Evolutionary conservation across 139 green algal species (phyloP).

Genomic region (Chloropicon primus): DNA sequence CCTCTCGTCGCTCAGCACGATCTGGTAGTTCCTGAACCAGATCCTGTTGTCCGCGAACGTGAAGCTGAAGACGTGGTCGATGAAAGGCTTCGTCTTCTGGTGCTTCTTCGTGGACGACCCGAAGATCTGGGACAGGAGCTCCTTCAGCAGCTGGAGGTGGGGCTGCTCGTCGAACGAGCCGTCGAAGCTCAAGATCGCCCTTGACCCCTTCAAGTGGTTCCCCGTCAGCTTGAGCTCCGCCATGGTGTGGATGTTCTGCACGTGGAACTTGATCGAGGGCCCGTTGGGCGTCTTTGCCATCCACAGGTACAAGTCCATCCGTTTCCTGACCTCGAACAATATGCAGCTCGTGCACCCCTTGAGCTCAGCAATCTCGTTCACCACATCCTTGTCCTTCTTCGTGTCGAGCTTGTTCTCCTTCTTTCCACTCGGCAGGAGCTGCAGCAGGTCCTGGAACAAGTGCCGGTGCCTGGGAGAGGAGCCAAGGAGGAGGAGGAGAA

Average conservation of each 20-base stretch:
- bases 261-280: slow-evolving; percentile 90
- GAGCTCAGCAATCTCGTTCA: slow-evolving; percentile 93
- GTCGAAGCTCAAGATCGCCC: slow-evolving; percentile 59
- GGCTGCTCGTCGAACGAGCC: background rate
- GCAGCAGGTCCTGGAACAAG: slow-evolving; percentile 78
- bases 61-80: slow-evolving; percentile 91
- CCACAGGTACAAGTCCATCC: slow-evolving; percentile 95
- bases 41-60: slow-evolving; percentile 65
- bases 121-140: slow-evolving; percentile 48
- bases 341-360: slow-evolving; percentile 76
- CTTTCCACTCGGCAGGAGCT: slow-evolving; percentile 87
- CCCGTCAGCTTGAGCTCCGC: slow-evolving; percentile 91
- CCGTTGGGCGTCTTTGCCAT: slow-evolving; percentile 73
- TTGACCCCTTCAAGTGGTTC: slow-evolving; percentile 91
- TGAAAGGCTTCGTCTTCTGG: slow-evolving; percentile 91
- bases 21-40: slow-evolving; percentile 98
- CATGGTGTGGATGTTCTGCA: slow-evolving; percentile 94
- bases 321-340: slow-evolving; percentile 93
- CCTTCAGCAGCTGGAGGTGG: slow-evolving; percentile 69
- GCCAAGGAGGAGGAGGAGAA: background rate
- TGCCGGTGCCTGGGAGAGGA: slow-evolving; percentile 62
- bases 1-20: slow-evolving; percentile 56
- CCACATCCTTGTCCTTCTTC: slow-evolving; percentile 54
- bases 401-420: slow-evolving; percentile 93
- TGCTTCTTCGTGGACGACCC: slow-evolving; percentile 62